Evolutionary conservation across 2,329 filamentous ascomycete genomes (phyloP), one percentile per base, ranked within the genome.

Genomic region (Dothideomycetes sp.): DNA sequence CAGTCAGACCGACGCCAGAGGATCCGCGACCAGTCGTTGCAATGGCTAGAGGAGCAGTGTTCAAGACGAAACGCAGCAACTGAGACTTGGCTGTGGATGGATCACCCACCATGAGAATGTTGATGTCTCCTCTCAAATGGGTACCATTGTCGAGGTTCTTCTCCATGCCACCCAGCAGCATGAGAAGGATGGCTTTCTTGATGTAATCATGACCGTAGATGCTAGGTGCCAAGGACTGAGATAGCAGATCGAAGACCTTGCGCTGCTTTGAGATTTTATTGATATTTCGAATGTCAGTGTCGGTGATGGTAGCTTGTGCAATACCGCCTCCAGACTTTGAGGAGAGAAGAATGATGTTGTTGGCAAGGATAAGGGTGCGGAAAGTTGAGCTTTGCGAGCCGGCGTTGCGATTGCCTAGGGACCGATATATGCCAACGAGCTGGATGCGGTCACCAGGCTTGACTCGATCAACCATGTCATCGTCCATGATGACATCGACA

Each of bases 81-180:
- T 98, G 91, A n/a, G 91, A 98, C 61, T 98, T 98, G 44, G 91
- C 91, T 0, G 91, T 98, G 1, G 91, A 98, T 3, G 91, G 91
- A 60, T 98, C 91, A 65, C 91, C 91, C 32, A 98, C 89, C 91
- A 98, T 96, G 37, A 98, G 72, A 49, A 98, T 94, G 60, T 98
- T 98, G 65, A 98, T 96, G 56, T 98, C 91, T 67, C 91, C 91
- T 73, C 91, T 82, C 58, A 98, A 66, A 74, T 98, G 91, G 1
- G 91, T 96, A 43, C 91, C 91, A 52, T 98, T 98, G 47, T 96
- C 91, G 41, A 98, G 64, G 54, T 98, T 98, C 72, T 98, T 98
- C 69, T 98, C 91, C 73, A 94, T 87, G 43, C 91, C 91, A 54
- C 91, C 84, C 11, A 98, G 69, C 19, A 98, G 73, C 84, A 96